These are phyloP conservation scores for Puccinia polysora DNA, from an alignment of 1,284 basidiomycete genomes.

Conservation along the genomic window DNA sequence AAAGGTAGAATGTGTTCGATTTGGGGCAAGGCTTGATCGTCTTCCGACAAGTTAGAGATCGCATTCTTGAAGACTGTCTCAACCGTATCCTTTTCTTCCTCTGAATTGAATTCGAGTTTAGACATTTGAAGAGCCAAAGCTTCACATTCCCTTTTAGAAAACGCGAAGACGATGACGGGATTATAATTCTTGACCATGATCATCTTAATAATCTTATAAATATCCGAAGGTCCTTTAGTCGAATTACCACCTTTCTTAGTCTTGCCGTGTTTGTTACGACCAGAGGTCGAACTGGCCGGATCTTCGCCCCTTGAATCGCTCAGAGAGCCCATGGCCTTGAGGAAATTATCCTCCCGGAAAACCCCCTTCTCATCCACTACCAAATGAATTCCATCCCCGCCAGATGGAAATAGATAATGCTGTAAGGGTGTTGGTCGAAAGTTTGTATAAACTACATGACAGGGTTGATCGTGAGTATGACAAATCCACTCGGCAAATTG, in stretches of 20 bases:
- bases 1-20: slow-evolving; percentile 89
- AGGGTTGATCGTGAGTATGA: slow-evolving; percentile 93
- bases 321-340: slow-evolving; percentile 92
- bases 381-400: slow-evolving; percentile 92
- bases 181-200: slow-evolving; percentile 98
- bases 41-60: slow-evolving; percentile 78
- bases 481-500: slow-evolving; percentile 99
- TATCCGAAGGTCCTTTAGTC: slow-evolving; percentile 87
- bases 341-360: slow-evolving; percentile 95
- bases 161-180: slow-evolving; percentile 97
- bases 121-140: slow-evolving; percentile 82
- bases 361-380: slow-evolving; percentile 97
- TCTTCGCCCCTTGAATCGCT: slow-evolving; percentile 80
- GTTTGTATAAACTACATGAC: slow-evolving; percentile 98
- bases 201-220: slow-evolving; percentile 97
- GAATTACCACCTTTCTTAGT: slow-evolving; percentile 76
- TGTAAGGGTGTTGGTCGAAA: slow-evolving; percentile 97
- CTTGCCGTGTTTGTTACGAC: slow-evolving; percentile 78
- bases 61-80: slow-evolving; percentile 90
- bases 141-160: slow-evolving; percentile 97
- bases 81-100: slow-evolving; percentile 86
- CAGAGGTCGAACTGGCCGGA: slow-evolving; percentile 71
- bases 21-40: slow-evolving; percentile 86
- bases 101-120: slow-evolving; percentile 92
- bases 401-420: slow-evolving; percentile 95